A percentile compares a stretch with the other conserved stretches of the same genome.
These are phyloP conservation scores for Leptographium lundbergii DNA, from an alignment of 2,329 filamentous ascomycete species.

Conservation along the genomic window DNA sequence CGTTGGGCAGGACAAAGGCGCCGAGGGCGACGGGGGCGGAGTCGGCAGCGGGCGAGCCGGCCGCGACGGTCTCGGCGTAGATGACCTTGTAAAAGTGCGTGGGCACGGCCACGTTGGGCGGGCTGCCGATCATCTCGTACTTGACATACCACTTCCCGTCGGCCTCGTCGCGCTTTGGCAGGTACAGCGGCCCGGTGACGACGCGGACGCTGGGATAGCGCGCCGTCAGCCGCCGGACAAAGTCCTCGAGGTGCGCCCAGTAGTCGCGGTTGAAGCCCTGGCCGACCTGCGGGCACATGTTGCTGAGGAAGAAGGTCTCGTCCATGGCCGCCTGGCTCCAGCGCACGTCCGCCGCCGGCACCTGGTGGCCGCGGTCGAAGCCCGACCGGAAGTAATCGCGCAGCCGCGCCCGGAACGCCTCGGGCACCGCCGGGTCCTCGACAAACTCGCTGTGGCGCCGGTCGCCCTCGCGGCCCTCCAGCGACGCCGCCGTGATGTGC, in stretches of 20 bases:
- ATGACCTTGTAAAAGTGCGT: conserved; percentile 99
- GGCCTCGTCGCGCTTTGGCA: conserved; percentile 65
- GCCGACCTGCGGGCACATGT: conserved; percentile 98
- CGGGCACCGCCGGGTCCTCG: conserved; percentile 69
- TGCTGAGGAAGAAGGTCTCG: conserved; percentile 81
- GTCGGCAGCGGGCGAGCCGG: conserved; percentile 41
- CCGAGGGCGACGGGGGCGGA: conserved; percentile 65
- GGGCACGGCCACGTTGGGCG: conserved; percentile 87
- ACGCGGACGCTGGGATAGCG: conserved; percentile 80
- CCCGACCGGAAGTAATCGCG: conserved; percentile 92
- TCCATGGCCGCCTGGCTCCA: conserved; percentile 94
- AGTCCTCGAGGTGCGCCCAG: conserved; percentile 98
- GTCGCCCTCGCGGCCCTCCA: conserved; percentile 63
- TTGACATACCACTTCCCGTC: conserved; percentile 93
- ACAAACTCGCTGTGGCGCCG: conserved; percentile 71
- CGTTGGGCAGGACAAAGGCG: conserved; percentile 92
- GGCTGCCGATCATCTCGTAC: conserved; percentile 91
- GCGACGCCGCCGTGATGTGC: conserved; percentile 84
- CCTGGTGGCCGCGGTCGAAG: conserved; percentile 93
- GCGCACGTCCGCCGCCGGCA: conserved; percentile 89
- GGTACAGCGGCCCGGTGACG: conserved; percentile 86
- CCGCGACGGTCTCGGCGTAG: conserved; percentile 73
- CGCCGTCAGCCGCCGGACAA: conserved; percentile 71
- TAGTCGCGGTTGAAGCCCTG: conserved; percentile 98
- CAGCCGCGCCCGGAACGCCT: conserved; percentile 77